Conservation (phyloP, 1,139 yeast genomes). For the Hansenula anomala region DNA sequence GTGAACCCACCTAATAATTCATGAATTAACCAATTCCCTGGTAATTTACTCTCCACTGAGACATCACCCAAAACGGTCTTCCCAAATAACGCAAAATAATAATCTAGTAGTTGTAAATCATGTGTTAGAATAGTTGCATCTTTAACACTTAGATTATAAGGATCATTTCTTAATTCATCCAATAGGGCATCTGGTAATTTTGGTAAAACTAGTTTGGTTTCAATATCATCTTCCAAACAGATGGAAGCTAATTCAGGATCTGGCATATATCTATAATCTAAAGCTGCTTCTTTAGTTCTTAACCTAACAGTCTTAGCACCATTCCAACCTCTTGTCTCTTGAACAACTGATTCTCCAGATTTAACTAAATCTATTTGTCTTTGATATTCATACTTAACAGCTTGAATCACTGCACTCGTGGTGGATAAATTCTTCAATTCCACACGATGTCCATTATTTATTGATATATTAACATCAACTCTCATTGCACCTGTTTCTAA, state of each 20-base stretch:
- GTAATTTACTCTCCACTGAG: conserved; percentile 31
- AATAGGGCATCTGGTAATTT: conserved; percentile 60
- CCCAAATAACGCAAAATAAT: conserved; percentile 24
- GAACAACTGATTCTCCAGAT: conserved; percentile 34
- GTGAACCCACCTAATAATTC: conserved; percentile 70
- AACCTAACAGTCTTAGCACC: conserved; percentile 61
- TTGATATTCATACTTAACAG: conserved; percentile 68
- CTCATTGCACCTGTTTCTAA: conserved; percentile 93
- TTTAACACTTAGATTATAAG: conserved; percentile 58
- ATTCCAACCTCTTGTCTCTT: conserved; percentile 93
- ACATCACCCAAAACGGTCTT: conserved; percentile 14
- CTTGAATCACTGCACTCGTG: conserved; percentile 73
- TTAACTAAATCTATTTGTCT: conserved; percentile 52
- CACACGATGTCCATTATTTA: conserved; percentile 65
- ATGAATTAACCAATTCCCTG: conserved; percentile 83
- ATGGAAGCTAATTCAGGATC: conserved; percentile 82
- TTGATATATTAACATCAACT: conserved; percentile 88
- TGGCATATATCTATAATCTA: conserved; percentile 91
- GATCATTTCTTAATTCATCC: conserved; percentile 39
- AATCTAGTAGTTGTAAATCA: conserved; percentile 39
- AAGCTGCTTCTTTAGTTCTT: conserved; percentile 73
- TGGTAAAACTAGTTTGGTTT: conserved; percentile 46
- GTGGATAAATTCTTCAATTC: conserved; percentile 89
- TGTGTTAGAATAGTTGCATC: conserved; percentile 65
- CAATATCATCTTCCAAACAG: conserved; percentile 36